A percentile compares a stretch with the other conserved stretches of the same genome.
phyloP scores from a whole-genome alignment of 2,329 filamentous ascomycete genomes.

The Beauveria sp. region DNA sequence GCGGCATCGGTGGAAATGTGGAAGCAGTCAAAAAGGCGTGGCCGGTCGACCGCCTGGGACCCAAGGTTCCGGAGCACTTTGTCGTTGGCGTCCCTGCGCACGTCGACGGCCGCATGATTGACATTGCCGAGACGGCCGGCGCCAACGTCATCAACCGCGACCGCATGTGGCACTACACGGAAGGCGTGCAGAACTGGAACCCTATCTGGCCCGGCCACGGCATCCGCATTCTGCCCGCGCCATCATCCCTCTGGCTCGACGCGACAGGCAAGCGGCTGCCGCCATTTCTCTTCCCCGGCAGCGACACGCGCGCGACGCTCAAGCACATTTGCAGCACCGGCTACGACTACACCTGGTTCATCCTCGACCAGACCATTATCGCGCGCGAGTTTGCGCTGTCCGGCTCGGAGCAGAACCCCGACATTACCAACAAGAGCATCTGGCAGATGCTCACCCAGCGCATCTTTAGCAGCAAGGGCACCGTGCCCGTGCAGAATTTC shows the following conservation, averaged over 20 bases:
- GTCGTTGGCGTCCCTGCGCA: slow-evolving; percentile 55
- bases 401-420: slow-evolving; percentile 56
- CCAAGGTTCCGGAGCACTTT: slow-evolving; percentile 46
- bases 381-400: slow-evolving; percentile 56
- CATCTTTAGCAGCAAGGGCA: slow-evolving; percentile 44
- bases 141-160: slow-evolving; percentile 52
- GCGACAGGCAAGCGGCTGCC: slow-evolving; percentile 52
- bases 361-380: slow-evolving; percentile 50
- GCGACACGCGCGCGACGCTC: slow-evolving; percentile 50
- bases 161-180: slow-evolving; percentile 61
- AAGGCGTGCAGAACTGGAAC: slow-evolving; percentile 55
- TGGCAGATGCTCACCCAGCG: slow-evolving; percentile 41
- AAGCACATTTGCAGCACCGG: slow-evolving; percentile 53
- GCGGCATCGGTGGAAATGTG: slow-evolving; percentile 55
- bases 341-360: slow-evolving; percentile 58
- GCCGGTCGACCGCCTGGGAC: slow-evolving; percentile 50
- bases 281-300: slow-evolving; percentile 47
- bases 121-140: slow-evolving; percentile 44
- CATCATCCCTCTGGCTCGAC: slow-evolving; percentile 56
- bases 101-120: slow-evolving; percentile 58
- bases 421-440: slow-evolving; percentile 50
- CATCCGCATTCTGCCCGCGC: slow-evolving; percentile 52
- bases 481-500: slow-evolving; percentile 49
- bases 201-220: slow-evolving; percentile 55
- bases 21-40: slow-evolving; percentile 51